These are phyloP conservation scores for Solanum paucissectum DNA, from an alignment of 257 asterid species.

Conservation along the genomic window DNA sequence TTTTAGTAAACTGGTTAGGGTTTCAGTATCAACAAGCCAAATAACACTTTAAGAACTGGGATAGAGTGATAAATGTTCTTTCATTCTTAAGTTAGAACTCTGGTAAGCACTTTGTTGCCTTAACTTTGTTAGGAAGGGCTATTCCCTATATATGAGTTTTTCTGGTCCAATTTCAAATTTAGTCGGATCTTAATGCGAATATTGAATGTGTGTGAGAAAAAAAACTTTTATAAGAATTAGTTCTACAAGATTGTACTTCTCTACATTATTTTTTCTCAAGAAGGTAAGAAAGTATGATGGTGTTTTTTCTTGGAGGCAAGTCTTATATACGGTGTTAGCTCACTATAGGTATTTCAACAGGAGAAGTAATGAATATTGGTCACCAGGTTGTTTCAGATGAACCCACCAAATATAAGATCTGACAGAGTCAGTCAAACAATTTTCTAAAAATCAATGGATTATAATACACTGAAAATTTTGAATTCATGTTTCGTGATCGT, in stretches of 20 bases:
- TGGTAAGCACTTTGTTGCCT: neutral
- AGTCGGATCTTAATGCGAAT: neutral
- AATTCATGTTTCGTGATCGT: neutral
- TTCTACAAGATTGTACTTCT: neutral
- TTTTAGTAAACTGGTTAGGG: neutral
- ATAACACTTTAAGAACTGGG: neutral
- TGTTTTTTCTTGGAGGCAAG: too few species aligned
- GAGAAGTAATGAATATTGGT: neutral
- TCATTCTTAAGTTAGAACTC: neutral
- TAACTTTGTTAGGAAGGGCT: neutral
- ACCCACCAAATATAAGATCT: neutral
- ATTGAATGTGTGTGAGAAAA: neutral
- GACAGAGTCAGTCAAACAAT: neutral
- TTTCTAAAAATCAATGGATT: neutral
- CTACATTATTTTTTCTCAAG: too few species aligned
- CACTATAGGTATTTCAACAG: too few species aligned
- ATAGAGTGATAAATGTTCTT: neutral
- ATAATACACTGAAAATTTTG: neutral
- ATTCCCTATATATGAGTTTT: neutral
- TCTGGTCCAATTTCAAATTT: neutral
- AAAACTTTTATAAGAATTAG: neutral
- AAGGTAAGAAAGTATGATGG: too few species aligned
- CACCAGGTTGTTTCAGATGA: neutral
- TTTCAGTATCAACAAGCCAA: neutral
- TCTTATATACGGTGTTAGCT: too few species aligned